These are phyloP conservation scores for Geosmithia morbida DNA, from an alignment of 2,329 filamentous ascomycete species.

Conservation along the genomic window DNA sequence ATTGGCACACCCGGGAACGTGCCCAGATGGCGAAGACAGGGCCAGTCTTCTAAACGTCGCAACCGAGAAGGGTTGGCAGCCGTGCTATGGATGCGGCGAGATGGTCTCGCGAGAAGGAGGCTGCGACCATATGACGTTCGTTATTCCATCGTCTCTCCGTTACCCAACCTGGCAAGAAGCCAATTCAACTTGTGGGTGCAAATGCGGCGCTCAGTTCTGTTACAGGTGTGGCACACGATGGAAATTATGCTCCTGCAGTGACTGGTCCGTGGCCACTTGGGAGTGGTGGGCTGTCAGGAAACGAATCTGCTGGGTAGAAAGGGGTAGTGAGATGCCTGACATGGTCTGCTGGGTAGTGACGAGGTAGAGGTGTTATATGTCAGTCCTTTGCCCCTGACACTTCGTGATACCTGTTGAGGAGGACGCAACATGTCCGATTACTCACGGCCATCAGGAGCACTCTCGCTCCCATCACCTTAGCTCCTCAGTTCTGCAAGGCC, in stretches of 20 bases:
- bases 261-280: too few species aligned
- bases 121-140: constrained; percentile 5
- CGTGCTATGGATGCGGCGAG: constrained; percentile 4
- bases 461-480: too few species aligned
- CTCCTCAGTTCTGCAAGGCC: too few species aligned
- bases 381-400: too few species aligned
- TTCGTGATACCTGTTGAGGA: too few species aligned
- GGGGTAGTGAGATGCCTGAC: constrained; percentile 2
- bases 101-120: constrained; percentile 4
- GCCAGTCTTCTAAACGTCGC: constrained; percentile 1
- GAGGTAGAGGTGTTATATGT: too few species aligned
- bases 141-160: background rate
- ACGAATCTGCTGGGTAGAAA: too few species aligned
- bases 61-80: constrained; percentile 1
- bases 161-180: background rate
- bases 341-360: too few species aligned
- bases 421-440: too few species aligned
- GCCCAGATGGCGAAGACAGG: constrained; percentile 1
- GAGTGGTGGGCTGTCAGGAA: too few species aligned
- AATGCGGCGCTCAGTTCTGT: constrained; percentile 3
- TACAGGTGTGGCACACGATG: constrained; percentile 4
- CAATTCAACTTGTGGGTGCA: constrained; percentile 1
- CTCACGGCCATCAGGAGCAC: too few species aligned
- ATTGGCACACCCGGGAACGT: constrained; percentile 2
- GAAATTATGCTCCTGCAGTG: constrained; percentile 3